Evolutionary conservation across 2,329 filamentous ascomycete genomes (phyloP), one percentile per base, ranked within the genome.

Genomic region (Sporothrix variecibatus): DNA sequence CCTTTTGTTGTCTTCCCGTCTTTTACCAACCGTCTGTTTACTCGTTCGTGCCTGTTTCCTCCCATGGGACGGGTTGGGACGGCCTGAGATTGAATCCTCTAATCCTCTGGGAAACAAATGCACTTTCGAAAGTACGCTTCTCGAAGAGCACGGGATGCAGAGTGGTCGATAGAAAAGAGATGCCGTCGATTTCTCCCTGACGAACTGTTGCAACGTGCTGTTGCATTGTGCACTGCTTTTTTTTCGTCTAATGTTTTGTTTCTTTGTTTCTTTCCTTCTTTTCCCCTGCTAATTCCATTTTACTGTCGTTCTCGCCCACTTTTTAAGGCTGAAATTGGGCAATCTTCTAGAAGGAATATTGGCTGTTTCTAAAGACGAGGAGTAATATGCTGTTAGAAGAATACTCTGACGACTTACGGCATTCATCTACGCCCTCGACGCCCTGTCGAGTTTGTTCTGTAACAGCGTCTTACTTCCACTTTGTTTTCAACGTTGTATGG

Each of bases 301-400:
- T 15, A 1, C 28, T 60, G 56, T 26, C 11, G n/a, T 17, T 26
- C 8, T 7, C 34, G 23, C 6, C 65, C 65, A 53, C 46, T 34
- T 69, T 68, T 69, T 69, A 69, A 69, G 65, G 67, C 67, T 70
- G 67, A 56, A 56, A 70, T 70, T 56, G 67, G 67, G 8, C 31
- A 23, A 56, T 70, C 31, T 70, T 56, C 67, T 70, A 23, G 20
- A 70, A 70, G 28, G 26, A 23, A 40, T 15, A 23, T n/a, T n/a
- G 28, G 5, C 15, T 26, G 12, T 26, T 56, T 20, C 6, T 8
- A 17, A 26, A 60, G 23, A 60, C 12, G 28, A 60, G 34, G 34
- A 60, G 15, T 60, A 34, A 26, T 34, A 46, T 43, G 62, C 38
- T 26, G 38, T 43, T 43, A 43, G 38, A 12, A 28, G 20, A 38